Evolutionary conservation across 306 rosid species (phyloP).

Genomic region (Astragalus glycyphyllos): DNA sequence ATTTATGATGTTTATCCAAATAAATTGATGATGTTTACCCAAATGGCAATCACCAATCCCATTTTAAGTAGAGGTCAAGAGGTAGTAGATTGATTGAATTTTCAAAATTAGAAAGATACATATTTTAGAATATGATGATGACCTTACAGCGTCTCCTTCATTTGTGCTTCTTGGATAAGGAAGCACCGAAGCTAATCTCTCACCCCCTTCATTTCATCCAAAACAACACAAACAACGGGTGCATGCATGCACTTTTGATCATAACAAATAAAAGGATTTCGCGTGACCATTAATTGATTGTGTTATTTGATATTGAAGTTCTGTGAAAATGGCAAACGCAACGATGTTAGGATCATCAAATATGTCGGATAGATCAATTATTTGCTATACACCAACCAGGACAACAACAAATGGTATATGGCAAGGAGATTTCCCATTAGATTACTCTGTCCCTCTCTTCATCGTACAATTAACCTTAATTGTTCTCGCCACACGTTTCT

Average conservation of each 20-base stretch:
- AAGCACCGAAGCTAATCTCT: not conserved
- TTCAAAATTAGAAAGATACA: constrained; percentile 9
- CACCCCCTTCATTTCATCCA: too few species aligned
- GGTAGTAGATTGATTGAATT: not conserved
- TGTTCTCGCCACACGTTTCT: constrained; percentile 61
- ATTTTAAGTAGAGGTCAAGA: not conserved
- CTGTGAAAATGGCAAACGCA: constrained; percentile 27
- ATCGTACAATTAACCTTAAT: constrained; percentile 67
- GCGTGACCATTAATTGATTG: not conserved
- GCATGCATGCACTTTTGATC: not conserved
- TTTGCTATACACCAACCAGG: constrained; percentile 78
- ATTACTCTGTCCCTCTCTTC: constrained; percentile 77
- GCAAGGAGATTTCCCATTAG: constrained; percentile 75
- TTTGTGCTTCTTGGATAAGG: constrained; percentile 8
- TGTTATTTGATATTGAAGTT: constrained; percentile 20
- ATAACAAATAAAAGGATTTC: not conserved
- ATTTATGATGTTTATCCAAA: too few species aligned
- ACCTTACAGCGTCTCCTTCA: not conserved
- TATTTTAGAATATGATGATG: not conserved
- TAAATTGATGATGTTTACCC: too few species aligned
- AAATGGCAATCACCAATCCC: too few species aligned
- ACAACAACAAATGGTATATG: constrained; percentile 74
- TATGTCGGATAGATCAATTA: constrained; percentile 43
- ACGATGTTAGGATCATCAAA: not conserved
- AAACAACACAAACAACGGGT: constrained; percentile 10